These are phyloP conservation scores for Magnusiomyces tetraspermus DNA, from an alignment of 1,139 yeast genomes.

Conservation along the genomic window DNA sequence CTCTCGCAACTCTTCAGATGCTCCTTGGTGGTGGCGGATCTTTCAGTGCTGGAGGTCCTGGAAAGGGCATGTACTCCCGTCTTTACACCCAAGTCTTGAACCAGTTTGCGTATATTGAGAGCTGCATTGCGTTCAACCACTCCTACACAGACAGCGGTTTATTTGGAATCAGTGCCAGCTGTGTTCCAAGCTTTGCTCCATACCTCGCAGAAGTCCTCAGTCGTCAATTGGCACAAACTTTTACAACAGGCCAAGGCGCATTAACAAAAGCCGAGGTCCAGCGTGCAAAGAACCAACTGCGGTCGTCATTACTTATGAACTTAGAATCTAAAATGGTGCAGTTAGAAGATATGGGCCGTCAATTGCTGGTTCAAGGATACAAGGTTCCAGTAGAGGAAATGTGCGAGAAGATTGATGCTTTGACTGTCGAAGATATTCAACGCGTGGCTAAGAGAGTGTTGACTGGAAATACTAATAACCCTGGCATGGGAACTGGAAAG, in stretches of 20 bases:
- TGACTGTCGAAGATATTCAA: slow-evolving; percentile 59
- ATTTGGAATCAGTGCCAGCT: slow-evolving; percentile 80
- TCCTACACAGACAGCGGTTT: slow-evolving; percentile 85
- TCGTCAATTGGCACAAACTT: slow-evolving; percentile 57
- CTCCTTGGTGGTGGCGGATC: slow-evolving; percentile 97
- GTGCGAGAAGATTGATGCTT: slow-evolving; percentile 63
- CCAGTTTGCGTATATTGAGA: slow-evolving; percentile 85
- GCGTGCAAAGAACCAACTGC: slow-evolving; percentile 87
- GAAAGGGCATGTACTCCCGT: slow-evolving; percentile 96
- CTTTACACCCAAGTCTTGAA: slow-evolving; percentile 85
- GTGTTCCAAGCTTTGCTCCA: slow-evolving; percentile 78
- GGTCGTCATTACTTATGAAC: slow-evolving; percentile 85
- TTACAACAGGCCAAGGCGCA: slow-evolving; percentile 52
- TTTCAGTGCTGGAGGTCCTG: slow-evolving; percentile 99
- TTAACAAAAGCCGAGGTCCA: slow-evolving; percentile 63
- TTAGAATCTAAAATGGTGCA: slow-evolving; percentile 86
- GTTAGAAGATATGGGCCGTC: slow-evolving; percentile 91
- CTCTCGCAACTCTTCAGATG: slow-evolving; percentile 83
- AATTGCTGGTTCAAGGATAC: slow-evolving; percentile 73
- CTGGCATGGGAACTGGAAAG: slow-evolving; percentile 46
- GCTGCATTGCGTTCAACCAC: slow-evolving; percentile 81
- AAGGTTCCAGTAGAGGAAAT: slow-evolving; percentile 75
- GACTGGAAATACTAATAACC: slow-evolving; percentile 50
- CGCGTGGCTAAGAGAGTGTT: slow-evolving; percentile 69
- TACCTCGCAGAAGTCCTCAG: slow-evolving; percentile 75